phyloP scores from a whole-genome alignment of 2,329 filamentous ascomycete genomes.

The Calonectria pauciramosa region DNA sequence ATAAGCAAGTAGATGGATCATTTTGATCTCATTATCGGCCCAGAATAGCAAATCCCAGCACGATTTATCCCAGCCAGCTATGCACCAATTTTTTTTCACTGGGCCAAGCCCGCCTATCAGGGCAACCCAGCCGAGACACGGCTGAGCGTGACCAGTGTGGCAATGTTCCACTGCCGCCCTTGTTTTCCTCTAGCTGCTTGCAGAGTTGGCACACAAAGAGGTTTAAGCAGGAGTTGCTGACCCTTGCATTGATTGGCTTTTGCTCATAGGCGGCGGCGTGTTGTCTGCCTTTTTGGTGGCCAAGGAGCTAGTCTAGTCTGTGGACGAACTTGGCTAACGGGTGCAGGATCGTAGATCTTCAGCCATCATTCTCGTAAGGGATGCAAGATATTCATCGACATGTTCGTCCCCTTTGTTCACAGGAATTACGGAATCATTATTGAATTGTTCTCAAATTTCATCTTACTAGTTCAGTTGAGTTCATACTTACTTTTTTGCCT shows the following conservation, averaged over 20 bases:
- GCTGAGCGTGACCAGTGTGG: not conserved
- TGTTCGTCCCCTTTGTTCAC: not conserved
- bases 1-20: not conserved
- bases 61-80: not conserved
- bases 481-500: too few relatives aligned
- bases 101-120: not conserved
- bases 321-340: too few relatives aligned
- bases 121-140: not conserved
- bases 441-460: not conserved
- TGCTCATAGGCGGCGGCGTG: not conserved
- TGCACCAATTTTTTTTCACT: not conserved
- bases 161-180: conserved; percentile 3
- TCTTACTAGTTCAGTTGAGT: not conserved
- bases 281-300: too few relatives aligned
- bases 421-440: not conserved
- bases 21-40: not conserved
- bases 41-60: not conserved
- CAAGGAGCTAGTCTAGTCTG: not conserved
- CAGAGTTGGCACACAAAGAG: not conserved
- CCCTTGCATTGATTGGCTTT: not conserved
- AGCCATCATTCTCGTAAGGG: not conserved
- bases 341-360: not conserved
- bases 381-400: not conserved
- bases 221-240: not conserved
- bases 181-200: not conserved